A percentile compares a stretch with the other conserved stretches of the same genome.
Conservation (phyloP, 2,329 filamentous ascomycete species). For the Cryphonectria japonica region DNA sequence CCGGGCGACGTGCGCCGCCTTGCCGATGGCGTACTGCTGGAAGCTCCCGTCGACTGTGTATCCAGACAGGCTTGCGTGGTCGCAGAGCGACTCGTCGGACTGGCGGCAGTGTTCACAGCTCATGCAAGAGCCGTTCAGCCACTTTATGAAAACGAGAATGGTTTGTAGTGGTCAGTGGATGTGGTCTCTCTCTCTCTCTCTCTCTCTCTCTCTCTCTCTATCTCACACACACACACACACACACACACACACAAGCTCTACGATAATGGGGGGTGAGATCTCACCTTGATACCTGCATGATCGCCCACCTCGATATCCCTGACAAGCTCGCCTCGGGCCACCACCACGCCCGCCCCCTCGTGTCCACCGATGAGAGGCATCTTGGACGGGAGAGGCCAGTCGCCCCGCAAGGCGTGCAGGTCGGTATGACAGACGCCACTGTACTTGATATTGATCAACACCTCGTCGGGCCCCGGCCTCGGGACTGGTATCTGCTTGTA, state of each 20-base stretch:
- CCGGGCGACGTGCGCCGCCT: slow-evolving; percentile 69
- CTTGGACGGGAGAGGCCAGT: slow-evolving; percentile 83
- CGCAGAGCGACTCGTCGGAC: slow-evolving; percentile 68
- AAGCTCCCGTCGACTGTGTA: slow-evolving; percentile 76
- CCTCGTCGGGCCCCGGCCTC: slow-evolving; percentile 83
- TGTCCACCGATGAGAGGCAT: slow-evolving; percentile 83
- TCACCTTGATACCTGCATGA: slow-evolving; percentile 68
- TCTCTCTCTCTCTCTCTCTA: neutral
- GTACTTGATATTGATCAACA: slow-evolving; percentile 89
- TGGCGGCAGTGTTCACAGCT: slow-evolving; percentile 70
- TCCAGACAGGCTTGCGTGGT: slow-evolving; percentile 65
- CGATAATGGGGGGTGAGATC: slow-evolving; percentile 37
- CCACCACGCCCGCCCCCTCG: slow-evolving; percentile 81
- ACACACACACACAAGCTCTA: neutral
- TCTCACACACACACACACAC: too few species aligned
- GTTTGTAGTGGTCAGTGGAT: neutral
- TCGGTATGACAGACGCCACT: slow-evolving; percentile 78
- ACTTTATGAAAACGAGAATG: slow-evolving; percentile 43
- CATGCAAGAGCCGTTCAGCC: slow-evolving; percentile 72
- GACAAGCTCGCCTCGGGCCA: slow-evolving; percentile 80
- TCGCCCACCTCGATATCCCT: slow-evolving; percentile 60
- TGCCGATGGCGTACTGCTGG: slow-evolving; percentile 72
- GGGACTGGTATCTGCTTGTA: slow-evolving; percentile 84
- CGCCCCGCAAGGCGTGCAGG: slow-evolving; percentile 76
- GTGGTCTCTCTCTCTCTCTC: neutral